phyloP scores from a whole-genome alignment of 2,329 filamentous ascomycete species.

The Lachnellula hyalina region DNA sequence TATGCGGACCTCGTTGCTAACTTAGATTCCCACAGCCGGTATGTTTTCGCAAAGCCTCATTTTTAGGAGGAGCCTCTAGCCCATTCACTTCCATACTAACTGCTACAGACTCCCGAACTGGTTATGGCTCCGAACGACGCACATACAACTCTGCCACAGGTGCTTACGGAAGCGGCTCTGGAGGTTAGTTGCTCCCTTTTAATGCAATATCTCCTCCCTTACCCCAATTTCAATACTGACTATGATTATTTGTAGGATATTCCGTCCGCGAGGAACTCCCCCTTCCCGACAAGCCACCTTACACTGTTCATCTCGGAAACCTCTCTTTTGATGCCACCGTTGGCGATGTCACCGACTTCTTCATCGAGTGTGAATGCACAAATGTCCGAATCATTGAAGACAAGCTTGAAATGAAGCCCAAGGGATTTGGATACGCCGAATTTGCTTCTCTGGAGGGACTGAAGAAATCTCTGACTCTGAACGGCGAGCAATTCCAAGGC shows the following conservation, averaged over 20 bases:
- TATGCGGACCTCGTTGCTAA: constrained; percentile 20
- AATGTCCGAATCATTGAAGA: constrained; percentile 97
- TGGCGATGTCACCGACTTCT: constrained; percentile 79
- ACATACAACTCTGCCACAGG: constrained; percentile 30
- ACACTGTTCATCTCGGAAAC: constrained; percentile 93
- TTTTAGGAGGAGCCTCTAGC: background rate
- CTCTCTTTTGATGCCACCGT: constrained; percentile 90
- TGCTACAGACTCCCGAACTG: constrained; percentile 30
- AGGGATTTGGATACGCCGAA: constrained; percentile 97
- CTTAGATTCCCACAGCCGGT: constrained; percentile 26
- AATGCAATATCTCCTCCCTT: constrained; percentile 6
- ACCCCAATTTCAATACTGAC: constrained; percentile 11
- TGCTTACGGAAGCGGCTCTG: constrained; percentile 27
- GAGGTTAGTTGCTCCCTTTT: constrained; percentile 22
- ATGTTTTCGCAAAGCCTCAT: constrained; percentile 15
- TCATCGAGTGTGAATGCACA: constrained; percentile 76
- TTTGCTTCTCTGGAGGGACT: constrained; percentile 83
- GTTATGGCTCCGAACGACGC: constrained; percentile 30
- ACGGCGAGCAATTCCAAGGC: constrained; percentile 78
- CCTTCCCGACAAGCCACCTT: constrained; percentile 87
- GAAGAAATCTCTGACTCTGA: constrained; percentile 82
- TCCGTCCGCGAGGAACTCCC: constrained; percentile 70
- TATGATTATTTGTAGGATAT: constrained; percentile 42
- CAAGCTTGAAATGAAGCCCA: constrained; percentile 86
- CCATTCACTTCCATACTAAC: constrained; percentile 10